phyloP scores from a whole-genome alignment of 768 basidiomycete species.

The Termitomyces bulborhizus region DNA sequence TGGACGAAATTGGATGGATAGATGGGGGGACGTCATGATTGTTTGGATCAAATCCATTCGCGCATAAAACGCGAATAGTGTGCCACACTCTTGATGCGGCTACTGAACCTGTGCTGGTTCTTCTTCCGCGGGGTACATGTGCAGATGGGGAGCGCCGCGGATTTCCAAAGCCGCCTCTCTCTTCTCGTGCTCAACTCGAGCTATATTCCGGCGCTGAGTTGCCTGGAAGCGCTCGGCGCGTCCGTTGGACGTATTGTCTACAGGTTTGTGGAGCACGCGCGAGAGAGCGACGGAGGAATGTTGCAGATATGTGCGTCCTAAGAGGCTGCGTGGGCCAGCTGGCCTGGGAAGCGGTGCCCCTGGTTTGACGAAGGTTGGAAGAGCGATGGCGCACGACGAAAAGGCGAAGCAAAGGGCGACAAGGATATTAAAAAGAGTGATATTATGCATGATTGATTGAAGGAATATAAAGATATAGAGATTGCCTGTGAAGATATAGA shows the following conservation, averaged over 20 bases:
- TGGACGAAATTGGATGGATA: background rate
- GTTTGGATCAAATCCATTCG: background rate
- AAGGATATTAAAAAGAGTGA: slow-evolving; percentile 20
- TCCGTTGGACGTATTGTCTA: background rate
- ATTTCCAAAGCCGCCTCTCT: background rate
- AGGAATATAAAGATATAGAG: slow-evolving; percentile 1
- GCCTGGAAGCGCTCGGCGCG: slow-evolving; percentile 8
- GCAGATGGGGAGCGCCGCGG: background rate
- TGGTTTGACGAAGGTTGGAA: slow-evolving; percentile 17
- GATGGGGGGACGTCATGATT: background rate
- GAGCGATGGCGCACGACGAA: slow-evolving; percentile 29
- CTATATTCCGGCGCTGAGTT: slow-evolving; percentile 3
- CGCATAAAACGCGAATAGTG: background rate
- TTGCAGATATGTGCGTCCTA: slow-evolving; percentile 16
- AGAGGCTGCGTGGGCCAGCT: slow-evolving; percentile 16
- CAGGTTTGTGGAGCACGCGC: background rate
- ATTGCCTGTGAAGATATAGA: background rate
- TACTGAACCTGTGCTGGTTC: background rate
- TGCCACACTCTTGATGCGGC: background rate
- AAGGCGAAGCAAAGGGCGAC: slow-evolving; percentile 29
- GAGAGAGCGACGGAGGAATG: slow-evolving; percentile 1
- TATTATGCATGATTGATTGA: slow-evolving; percentile 22
- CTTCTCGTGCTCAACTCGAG: background rate
- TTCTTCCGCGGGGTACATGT: background rate
- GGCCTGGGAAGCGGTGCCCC: background rate